These are phyloP conservation scores for Aaosphaeria pasadenensis DNA, from an alignment of 2,329 filamentous ascomycete species.

Conservation along the genomic window DNA sequence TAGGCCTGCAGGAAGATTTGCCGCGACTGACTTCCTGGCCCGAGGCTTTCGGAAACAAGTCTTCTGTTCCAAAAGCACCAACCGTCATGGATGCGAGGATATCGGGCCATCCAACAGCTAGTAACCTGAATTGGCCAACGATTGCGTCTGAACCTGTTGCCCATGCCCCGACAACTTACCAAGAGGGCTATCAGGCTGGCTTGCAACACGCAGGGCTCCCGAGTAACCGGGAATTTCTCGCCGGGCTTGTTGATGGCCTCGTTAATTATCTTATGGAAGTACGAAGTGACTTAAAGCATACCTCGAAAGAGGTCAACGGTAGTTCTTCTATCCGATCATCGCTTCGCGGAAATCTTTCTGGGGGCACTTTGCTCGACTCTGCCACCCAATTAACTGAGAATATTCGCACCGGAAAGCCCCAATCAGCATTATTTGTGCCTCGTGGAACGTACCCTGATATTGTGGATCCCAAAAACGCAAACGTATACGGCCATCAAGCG, in stretches of 20 bases:
- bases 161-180: constrained; percentile 31
- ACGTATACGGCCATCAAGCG: not conserved
- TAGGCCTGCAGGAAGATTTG: not conserved
- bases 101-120: not conserved
- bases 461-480: not conserved
- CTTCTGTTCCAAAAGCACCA: constrained; percentile 3
- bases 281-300: too few relatives aligned
- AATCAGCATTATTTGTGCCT: too few relatives aligned
- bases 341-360: constrained; percentile 22
- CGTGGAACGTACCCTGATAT: too few relatives aligned
- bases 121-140: constrained; percentile 19
- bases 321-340: constrained; percentile 16
- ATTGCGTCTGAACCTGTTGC: constrained; percentile 13
- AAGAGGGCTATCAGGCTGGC: constrained; percentile 37
- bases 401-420: constrained; percentile 6
- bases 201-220: constrained; percentile 34
- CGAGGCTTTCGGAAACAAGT: constrained; percentile 25
- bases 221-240: constrained; percentile 27
- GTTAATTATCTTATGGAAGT: constrained; percentile 25
- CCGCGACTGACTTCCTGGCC: constrained; percentile 25
- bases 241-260: constrained; percentile 33
- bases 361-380: constrained; percentile 25
- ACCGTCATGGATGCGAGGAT: not conserved
- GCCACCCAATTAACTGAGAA: constrained; percentile 29
- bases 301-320: constrained; percentile 11